phyloP scores from a whole-genome alignment of 768 basidiomycete species.

The Boletus pseudo-olivaceus region DNA sequence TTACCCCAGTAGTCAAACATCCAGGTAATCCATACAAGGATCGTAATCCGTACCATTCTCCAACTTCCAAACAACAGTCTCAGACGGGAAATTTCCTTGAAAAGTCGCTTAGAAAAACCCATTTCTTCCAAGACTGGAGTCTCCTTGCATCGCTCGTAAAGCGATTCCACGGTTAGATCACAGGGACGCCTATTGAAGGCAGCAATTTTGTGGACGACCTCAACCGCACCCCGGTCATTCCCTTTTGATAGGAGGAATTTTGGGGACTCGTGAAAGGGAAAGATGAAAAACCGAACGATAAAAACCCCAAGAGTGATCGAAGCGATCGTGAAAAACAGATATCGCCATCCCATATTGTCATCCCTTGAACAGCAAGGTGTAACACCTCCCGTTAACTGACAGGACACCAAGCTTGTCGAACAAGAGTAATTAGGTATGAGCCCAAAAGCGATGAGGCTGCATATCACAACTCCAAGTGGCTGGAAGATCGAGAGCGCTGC shows the following conservation, averaged over 20 bases:
- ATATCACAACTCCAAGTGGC: neutral
- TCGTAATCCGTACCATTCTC: slow-evolving; percentile 9
- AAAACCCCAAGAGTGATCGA: slow-evolving; percentile 11
- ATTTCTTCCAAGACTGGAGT: neutral
- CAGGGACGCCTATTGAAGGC: slow-evolving; percentile 8
- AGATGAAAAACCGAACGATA: slow-evolving; percentile 14
- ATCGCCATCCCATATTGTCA: slow-evolving; percentile 22
- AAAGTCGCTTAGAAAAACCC: neutral
- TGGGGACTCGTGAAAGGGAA: slow-evolving; percentile 17
- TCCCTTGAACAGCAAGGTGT: slow-evolving; percentile 15
- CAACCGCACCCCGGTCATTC: slow-evolving; percentile 11
- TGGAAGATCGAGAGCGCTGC: slow-evolving; percentile 10
- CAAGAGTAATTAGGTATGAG: slow-evolving; percentile 17
- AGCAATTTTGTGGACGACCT: slow-evolving; percentile 14
- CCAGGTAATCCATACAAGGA: slow-evolving; percentile 13
- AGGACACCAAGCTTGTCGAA: slow-evolving; percentile 7
- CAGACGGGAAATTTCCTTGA: slow-evolving; percentile 11
- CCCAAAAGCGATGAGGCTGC: slow-evolving; percentile 5
- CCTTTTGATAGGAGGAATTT: slow-evolving; percentile 14
- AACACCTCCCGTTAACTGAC: slow-evolving; percentile 8
- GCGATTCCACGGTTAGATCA: slow-evolving; percentile 14
- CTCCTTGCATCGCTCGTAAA: slow-evolving; percentile 6
- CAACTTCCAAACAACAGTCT: slow-evolving; percentile 13
- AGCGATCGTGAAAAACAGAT: slow-evolving; percentile 6
- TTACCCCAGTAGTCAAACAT: slow-evolving; percentile 15